A percentile compares a stretch with the other conserved stretches of the same genome.
These are phyloP conservation scores for Colletotrichum viniferum DNA, from an alignment of 2,329 filamentous ascomycete genomes.

Conservation along the genomic window DNA sequence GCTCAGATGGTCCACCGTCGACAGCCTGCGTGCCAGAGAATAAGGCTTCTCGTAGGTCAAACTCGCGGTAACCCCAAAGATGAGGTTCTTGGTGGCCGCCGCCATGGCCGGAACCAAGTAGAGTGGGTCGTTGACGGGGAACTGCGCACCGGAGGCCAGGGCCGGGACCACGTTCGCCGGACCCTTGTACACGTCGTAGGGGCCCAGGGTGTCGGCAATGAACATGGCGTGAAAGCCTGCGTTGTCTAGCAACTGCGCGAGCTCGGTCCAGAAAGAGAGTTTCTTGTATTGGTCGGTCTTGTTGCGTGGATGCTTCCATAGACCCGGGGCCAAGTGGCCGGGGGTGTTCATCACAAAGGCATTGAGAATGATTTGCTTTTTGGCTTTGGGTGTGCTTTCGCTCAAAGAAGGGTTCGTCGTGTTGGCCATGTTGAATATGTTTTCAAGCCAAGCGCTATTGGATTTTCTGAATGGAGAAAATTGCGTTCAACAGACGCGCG, in stretches of 20 bases:
- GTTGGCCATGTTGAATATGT: not conserved
- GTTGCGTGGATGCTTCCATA: constrained; percentile 65
- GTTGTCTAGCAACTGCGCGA: constrained; percentile 39
- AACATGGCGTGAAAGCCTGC: constrained; percentile 43
- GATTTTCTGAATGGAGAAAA: no score
- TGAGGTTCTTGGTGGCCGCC: constrained; percentile 68
- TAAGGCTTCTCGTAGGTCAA: constrained; percentile 75
- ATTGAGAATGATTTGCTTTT: constrained; percentile 45
- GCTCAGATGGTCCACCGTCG: constrained; percentile 70
- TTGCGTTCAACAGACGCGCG: no score
- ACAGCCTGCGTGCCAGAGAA: constrained; percentile 67
- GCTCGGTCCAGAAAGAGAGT: constrained; percentile 34
- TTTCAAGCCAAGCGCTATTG: no score
- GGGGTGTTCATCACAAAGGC: constrained; percentile 44
- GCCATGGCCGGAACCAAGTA: constrained; percentile 70
- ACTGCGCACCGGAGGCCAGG: constrained; percentile 67
- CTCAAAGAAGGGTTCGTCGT: not conserved
- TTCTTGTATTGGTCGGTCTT: constrained; percentile 25
- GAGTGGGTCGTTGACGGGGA: constrained; percentile 73
- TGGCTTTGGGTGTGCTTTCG: not conserved
- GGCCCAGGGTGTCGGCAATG: constrained; percentile 49
- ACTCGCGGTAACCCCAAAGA: constrained; percentile 70
- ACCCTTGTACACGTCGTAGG: constrained; percentile 73
- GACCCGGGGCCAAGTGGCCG: constrained; percentile 50
- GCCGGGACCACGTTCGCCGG: constrained; percentile 56